A percentile compares a stretch with the other conserved stretches of the same genome.
phyloP scores from a whole-genome alignment of 2,329 filamentous ascomycete species.

The Arthrobotrys megalospora region DNA sequence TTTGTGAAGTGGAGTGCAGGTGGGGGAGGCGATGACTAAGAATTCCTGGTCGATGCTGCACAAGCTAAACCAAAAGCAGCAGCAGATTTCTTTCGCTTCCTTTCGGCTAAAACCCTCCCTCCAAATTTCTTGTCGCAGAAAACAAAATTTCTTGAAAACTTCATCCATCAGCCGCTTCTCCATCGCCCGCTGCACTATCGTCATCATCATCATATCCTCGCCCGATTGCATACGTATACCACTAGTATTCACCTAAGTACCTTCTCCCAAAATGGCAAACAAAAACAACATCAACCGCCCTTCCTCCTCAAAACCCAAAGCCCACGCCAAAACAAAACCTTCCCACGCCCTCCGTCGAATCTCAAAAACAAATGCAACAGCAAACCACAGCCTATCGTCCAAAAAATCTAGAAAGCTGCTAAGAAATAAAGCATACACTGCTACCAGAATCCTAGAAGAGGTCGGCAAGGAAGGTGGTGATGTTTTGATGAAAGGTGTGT shows the following conservation, averaged over 20 bases:
- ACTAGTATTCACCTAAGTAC: background rate
- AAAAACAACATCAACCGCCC: conserved; percentile 57
- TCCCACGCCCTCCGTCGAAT: conserved; percentile 40
- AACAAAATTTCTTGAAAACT: too few species aligned
- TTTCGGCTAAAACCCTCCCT: background rate
- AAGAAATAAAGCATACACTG: conserved; percentile 53
- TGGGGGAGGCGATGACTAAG: too few species aligned
- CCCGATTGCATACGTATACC: too few species aligned
- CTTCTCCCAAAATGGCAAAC: conserved; percentile 46
- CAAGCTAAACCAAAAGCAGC: too few species aligned
- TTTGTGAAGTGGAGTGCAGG: too few species aligned
- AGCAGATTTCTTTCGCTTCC: background rate
- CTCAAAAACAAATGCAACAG: conserved; percentile 43
- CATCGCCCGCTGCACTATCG: too few species aligned
- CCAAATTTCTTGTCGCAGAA: too few species aligned
- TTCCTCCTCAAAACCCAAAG: conserved; percentile 36
- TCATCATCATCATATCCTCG: too few species aligned
- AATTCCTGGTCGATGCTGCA: background rate
- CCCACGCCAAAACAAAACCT: conserved; percentile 42
- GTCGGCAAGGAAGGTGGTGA: conserved; percentile 40
- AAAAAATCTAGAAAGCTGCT: conserved; percentile 54
- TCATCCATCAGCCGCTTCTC: too few species aligned
- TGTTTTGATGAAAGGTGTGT: conserved; percentile 49
- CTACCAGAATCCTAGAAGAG: conserved; percentile 50
- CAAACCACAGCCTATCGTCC: conserved; percentile 46